Base-by-base conservation (phyloP, 495 filamentous ascomycete genomes). In the Xylaria cubensis region DNA sequence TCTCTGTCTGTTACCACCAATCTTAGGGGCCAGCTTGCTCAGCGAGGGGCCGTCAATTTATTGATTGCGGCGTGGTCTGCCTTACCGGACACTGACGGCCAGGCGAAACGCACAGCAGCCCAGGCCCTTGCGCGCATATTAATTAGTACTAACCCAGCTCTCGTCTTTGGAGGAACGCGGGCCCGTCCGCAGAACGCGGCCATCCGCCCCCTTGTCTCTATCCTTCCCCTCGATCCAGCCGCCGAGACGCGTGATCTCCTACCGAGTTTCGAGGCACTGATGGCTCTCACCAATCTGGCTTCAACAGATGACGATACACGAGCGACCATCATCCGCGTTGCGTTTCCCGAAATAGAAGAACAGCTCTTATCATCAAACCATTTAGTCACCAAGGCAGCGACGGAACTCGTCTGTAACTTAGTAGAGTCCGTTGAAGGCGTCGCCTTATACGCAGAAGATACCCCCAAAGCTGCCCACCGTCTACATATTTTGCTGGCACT, bases 261-360 rank as follows among this genome's bases (percentile, higher is more conserved):
- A 8, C 93, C 95, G 0, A 88, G 91, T 4, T 99, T 98, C 77
- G 96, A 99, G 78, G 87, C 92, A 2, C 86, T 98, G 17, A 89
- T 98, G 69, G 97, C 96, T 2, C 88, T 99, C 39, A 97, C 96
- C 1, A 99, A 99, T 75, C 87, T 98, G 9, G 96, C 95, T 0
- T 95, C 94, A 0, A 89, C 90, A 19, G 88, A 91, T 36, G 88
- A 93, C 77, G 84, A 90, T 13, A 90, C 92, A 1, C 86, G 92
- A 6, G 86, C 88, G 61, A 81, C 86, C 15, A 97, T 95, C 66
- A 90, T 95, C 41, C 90, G 92, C 39, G 83, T 86, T 48, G 89
- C 90, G 13, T 94, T 92, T 87, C 71, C 90, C 9, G 88, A 85
- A 42, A 86, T 97, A 64, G 96, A 98, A 77, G 93, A 97, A 69